These are phyloP conservation scores for Monosporascus sp. DNA, from an alignment of 2,329 filamentous ascomycete genomes.

Conservation along the genomic window DNA sequence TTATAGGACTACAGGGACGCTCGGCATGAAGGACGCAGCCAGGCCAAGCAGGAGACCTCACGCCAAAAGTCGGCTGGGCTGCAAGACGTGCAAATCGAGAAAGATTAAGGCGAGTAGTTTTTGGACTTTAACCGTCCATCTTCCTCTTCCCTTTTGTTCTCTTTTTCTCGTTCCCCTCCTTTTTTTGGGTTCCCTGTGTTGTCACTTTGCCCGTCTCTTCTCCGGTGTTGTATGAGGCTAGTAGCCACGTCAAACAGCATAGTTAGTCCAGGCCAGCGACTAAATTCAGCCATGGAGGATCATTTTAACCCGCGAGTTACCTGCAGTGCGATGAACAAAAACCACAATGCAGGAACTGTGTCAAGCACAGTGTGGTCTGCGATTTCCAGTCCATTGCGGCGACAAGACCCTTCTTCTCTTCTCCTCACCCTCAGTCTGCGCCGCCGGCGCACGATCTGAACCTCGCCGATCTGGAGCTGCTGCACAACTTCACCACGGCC, in stretches of 20 bases:
- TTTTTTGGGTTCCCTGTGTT: too few relatives aligned
- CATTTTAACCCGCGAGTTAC: not conserved
- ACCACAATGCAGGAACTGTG: slow-evolving; percentile 12
- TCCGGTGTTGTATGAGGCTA: too few relatives aligned
- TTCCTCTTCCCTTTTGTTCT: too few relatives aligned
- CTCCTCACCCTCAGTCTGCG: not conserved
- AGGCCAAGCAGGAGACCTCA: too few relatives aligned
- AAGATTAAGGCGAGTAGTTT: slow-evolving; percentile 9
- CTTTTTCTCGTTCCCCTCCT: too few relatives aligned
- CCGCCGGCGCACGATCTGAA: slow-evolving; percentile 13
- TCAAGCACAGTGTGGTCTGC: slow-evolving; percentile 11
- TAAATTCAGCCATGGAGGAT: not conserved
- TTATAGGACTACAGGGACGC: too few relatives aligned
- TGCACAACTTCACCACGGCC: slow-evolving; percentile 35
- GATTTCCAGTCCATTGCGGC: slow-evolving; percentile 6
- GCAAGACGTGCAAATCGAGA: slow-evolving; percentile 12
- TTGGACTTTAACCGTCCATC: not conserved
- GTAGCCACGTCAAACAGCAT: too few relatives aligned
- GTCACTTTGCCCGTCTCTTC: too few relatives aligned
- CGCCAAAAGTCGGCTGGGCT: not conserved
- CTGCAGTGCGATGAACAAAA: slow-evolving; percentile 13
- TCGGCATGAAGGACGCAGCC: too few relatives aligned
- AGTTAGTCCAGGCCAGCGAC: too few relatives aligned
- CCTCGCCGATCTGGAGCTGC: slow-evolving; percentile 33
- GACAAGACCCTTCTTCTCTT: too few relatives aligned